Evolutionary conservation across 2,329 filamentous ascomycete genomes (phyloP).

Genomic region (Teratosphaeria gauchensis): DNA sequence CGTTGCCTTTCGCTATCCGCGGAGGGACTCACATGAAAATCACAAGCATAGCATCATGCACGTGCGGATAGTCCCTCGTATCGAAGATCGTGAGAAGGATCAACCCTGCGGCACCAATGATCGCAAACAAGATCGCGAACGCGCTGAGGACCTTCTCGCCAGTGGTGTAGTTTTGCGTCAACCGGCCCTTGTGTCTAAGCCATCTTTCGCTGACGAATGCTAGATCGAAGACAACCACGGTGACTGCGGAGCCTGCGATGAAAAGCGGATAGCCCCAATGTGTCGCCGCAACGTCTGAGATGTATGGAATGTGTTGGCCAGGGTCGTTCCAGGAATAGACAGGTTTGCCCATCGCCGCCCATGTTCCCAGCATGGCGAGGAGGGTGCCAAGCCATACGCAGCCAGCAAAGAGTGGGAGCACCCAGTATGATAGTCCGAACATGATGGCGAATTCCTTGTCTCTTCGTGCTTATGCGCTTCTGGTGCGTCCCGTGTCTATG

Average conservation of each 20-base stretch:
- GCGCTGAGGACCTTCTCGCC: conserved; percentile 53
- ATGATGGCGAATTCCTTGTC: conserved; percentile 14
- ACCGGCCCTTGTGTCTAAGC: conserved; percentile 70
- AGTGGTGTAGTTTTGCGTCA: conserved; percentile 61
- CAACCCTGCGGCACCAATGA: conserved; percentile 68
- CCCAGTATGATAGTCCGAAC: conserved; percentile 43
- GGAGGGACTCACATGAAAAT: conserved; percentile 58
- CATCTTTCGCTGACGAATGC: conserved; percentile 74
- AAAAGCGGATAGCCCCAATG: conserved; percentile 63
- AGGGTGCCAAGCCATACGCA: conserved; percentile 57
- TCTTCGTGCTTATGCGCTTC: background rate
- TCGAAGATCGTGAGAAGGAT: conserved; percentile 82
- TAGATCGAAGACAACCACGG: conserved; percentile 70
- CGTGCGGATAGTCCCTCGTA: conserved; percentile 53
- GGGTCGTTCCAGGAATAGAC: conserved; percentile 52
- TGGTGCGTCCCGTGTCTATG: background rate
- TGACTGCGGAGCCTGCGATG: conserved; percentile 60
- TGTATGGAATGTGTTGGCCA: conserved; percentile 49
- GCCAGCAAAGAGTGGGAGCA: conserved; percentile 60
- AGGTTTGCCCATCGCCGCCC: conserved; percentile 49
- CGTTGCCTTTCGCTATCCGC: background rate
- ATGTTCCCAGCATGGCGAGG: conserved; percentile 60
- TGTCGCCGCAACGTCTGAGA: conserved; percentile 47
- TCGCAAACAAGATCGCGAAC: conserved; percentile 56
- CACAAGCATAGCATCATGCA: conserved; percentile 68